Evolutionary conservation across 305 asterid genomes (phyloP).

Genomic region (Lippia alba): DNA sequence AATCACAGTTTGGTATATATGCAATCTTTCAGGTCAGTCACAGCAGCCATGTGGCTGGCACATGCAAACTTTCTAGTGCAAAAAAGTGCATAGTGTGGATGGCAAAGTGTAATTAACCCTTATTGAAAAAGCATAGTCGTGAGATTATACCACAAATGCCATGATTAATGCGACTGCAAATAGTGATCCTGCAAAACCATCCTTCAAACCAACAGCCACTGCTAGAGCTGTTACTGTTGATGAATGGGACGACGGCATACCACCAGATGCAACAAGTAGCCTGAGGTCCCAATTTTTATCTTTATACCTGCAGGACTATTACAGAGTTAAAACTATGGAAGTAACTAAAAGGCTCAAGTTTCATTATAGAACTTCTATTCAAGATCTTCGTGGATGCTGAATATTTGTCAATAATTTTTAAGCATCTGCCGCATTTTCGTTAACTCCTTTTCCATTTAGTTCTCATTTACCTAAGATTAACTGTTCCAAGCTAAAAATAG

Average conservation of each 20-base stretch:
- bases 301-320: slow-evolving; percentile 78
- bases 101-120: background rate
- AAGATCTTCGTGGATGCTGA: background rate
- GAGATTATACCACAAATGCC: slow-evolving; percentile 81
- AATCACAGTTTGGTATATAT: too few species aligned
- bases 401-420: background rate
- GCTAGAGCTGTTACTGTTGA: slow-evolving; percentile 93
- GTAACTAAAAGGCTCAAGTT: slow-evolving; percentile 10
- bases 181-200: slow-evolving; percentile 80
- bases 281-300: slow-evolving; percentile 83
- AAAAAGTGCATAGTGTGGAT: too few species aligned
- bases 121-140: background rate
- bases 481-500: slow-evolving; percentile 3
- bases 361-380: background rate
- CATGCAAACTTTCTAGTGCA: too few species aligned
- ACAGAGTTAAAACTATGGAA: slow-evolving; percentile 40
- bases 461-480: background rate
- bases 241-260: slow-evolving; percentile 99
- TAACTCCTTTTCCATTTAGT: background rate
- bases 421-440: background rate
- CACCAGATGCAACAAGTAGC: slow-evolving; percentile 88
- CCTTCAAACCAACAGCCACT: slow-evolving; percentile 74
- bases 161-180: slow-evolving; percentile 76
- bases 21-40: too few species aligned
- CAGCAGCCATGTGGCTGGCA: too few species aligned